Evolutionary conservation across 1,284 basidiomycete genomes (phyloP), one percentile per base, ranked within the genome.

Genomic region (Neonothopanus nambi): DNA sequence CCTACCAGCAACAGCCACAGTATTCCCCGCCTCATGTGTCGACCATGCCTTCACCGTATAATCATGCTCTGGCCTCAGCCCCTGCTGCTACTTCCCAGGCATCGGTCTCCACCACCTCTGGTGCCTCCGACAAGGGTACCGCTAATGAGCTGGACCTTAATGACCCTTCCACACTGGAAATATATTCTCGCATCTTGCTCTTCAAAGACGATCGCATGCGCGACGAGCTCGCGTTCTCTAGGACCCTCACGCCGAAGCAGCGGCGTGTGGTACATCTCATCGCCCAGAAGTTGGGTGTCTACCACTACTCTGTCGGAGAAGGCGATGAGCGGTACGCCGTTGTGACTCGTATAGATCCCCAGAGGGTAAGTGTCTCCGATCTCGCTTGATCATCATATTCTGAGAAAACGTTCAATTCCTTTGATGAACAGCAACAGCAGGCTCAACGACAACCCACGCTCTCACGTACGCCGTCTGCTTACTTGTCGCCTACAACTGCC

Each of bases 191-290:
- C 60, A 93, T 98, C 52, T 76, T 98, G 43, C 80, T 98, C 39
- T 99, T 99, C 86, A 98, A 97, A 74, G 95, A 98, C 64, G 96
- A 99, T 69, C 87, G 84, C 59, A 95, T 99, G 92, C 85, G 97
- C 30, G 96, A 99, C 64, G 96, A 99, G 71, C 84, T 99, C 38
- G 91, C 94, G 4, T 98, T 99, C 69, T 95, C 95, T 30, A 79
- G 92, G 57, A 88, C 87, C 17, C 80, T 98, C 17, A 80, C 83
- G 18, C 82, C 93, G 15, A 89, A 90, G 65, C 95, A 98, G 70
- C 78, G 96, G 49, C 79, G 95, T 57, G 89, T 95, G 17, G 96
- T 99, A 17, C 96, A 99, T 69, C 80, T 98, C 51, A 91, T 99
- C 50, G 95, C 97, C 2, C 93, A 96, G 72, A 97, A 94, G 73